Base-by-base conservation (phyloP, 768 basidiomycete species). In the Collybiopsis luxurians region DNA sequence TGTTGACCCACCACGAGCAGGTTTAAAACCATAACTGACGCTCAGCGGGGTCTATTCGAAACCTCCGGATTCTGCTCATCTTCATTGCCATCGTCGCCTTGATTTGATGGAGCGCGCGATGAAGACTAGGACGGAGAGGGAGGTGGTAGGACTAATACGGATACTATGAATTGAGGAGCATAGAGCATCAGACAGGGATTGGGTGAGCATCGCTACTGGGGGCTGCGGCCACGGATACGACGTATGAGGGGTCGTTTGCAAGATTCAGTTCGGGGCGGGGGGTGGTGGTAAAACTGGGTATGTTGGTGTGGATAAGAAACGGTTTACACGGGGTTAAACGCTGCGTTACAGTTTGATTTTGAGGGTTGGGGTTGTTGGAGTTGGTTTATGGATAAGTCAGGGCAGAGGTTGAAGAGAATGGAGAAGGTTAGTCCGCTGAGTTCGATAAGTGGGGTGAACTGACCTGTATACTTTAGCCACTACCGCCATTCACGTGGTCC, bases 31-130 rank as follows among this genome's bases (percentile, higher is more conserved):
- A 67, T 95, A 60, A 90, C 92, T 0, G 92, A 96, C 56, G 73
- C 95, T 59, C 89, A 87, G 65, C 96, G 95, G 95, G 92, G 93
- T 4, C 86, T 90, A 67, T 98, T 97, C 65, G 92, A 95, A 75
- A 73, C 80, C 30, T 79, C 85, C 71, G 95, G 95, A 0, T 97
- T 98, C 59, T 81, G 12, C 80, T 72, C 23, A 66, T 39, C 42
- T 12, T 66, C 48, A 5, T 64, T 58, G 5, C 75, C 76, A 48
- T 23, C 15, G 23, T 49, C 47, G 4, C 3, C 23, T 99, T 69
- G 95, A 98, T 68, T 69, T 98, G 60, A 95, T 87, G 0, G 97
- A 98, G 73, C 80, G 86, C 55, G 95, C 95, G 24, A 79, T 92
- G 59, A 80, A 77, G 62, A 86, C 78, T 61, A 60, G 76, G 64